Conservation (phyloP, 1,284 basidiomycete species). For the Ceratobasidium sp. region DNA sequence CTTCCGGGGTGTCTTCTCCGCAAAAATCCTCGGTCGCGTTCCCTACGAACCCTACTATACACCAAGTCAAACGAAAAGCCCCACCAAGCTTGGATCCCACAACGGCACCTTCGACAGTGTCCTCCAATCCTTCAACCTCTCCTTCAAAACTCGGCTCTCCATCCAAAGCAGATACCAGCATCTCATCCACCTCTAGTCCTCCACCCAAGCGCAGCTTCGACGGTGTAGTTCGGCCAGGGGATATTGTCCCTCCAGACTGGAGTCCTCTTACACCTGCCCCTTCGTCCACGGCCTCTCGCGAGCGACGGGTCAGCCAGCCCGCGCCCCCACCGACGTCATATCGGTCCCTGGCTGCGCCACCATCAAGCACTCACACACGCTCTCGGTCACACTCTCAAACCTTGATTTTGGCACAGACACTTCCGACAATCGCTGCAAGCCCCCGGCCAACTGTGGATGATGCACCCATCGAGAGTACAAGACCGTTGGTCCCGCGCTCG, state of each 20-base stretch:
- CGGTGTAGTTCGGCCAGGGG: conserved; percentile 22
- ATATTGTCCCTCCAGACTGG: conserved; percentile 26
- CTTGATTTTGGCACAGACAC: conserved; percentile 13
- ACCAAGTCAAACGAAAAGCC: conserved; percentile 30
- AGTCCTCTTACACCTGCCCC: conserved; percentile 26
- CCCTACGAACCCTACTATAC: not conserved
- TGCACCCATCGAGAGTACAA: not conserved
- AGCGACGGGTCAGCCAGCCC: conserved; percentile 14
- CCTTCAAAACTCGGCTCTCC: conserved; percentile 1
- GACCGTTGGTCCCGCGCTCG: not conserved
- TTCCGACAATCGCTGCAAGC: conserved; percentile 31
- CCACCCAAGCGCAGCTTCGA: conserved; percentile 20
- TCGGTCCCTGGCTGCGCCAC: not conserved
- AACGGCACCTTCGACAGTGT: conserved; percentile 4
- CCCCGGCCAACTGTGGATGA: conserved; percentile 9
- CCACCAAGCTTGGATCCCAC: conserved; percentile 21
- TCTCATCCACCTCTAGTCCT: not conserved
- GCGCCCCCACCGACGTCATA: conserved; percentile 13
- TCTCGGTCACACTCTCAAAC: conserved; percentile 28
- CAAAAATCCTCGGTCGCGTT: conserved; percentile 12
- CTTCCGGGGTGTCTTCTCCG: conserved; percentile 11
- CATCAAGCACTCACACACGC: conserved; percentile 4
- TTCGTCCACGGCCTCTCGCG: conserved; percentile 6
- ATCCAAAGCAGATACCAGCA: conserved; percentile 24
- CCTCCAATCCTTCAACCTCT: conserved; percentile 10